phyloP scores from a whole-genome alignment of 768 basidiomycete species.

The Russula lepida region DNA sequence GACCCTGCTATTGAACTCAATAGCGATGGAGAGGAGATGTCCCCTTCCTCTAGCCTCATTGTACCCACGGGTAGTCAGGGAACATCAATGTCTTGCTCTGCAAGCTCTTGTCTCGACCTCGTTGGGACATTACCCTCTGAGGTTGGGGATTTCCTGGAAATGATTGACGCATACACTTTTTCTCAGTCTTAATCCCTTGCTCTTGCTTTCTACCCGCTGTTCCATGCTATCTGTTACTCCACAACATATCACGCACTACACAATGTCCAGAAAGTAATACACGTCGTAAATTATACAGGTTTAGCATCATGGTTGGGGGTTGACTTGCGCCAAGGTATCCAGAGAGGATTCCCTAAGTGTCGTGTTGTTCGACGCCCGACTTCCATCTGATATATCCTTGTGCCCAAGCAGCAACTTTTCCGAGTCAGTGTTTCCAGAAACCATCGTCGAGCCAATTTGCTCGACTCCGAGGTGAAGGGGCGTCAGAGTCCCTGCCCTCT shows the following conservation, averaged over 20 bases:
- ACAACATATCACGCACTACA: neutral
- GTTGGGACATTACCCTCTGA: constrained; percentile 12
- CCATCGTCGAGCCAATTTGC: neutral
- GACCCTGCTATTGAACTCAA: neutral
- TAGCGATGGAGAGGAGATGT: constrained; percentile 15
- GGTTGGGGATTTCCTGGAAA: constrained; percentile 12
- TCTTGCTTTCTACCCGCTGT: neutral
- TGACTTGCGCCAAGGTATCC: neutral
- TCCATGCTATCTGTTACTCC: neutral
- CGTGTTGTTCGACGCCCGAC: constrained; percentile 7
- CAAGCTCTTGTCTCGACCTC: constrained; percentile 14
- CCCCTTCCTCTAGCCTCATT: neutral
- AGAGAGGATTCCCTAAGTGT: neutral
- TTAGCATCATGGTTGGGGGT: neutral
- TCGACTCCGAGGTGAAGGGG: neutral
- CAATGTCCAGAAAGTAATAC: neutral
- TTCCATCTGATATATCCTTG: neutral
- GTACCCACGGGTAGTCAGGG: neutral
- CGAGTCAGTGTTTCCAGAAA: neutral
- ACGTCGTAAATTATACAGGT: neutral
- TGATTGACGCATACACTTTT: neutral
- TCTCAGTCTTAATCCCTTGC: neutral
- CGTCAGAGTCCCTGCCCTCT: neutral
- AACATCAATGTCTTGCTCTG: neutral
- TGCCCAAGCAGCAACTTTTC: neutral